phyloP scores from a whole-genome alignment of 495 filamentous ascomycete species.

The Talaromyces proteolyticus region DNA sequence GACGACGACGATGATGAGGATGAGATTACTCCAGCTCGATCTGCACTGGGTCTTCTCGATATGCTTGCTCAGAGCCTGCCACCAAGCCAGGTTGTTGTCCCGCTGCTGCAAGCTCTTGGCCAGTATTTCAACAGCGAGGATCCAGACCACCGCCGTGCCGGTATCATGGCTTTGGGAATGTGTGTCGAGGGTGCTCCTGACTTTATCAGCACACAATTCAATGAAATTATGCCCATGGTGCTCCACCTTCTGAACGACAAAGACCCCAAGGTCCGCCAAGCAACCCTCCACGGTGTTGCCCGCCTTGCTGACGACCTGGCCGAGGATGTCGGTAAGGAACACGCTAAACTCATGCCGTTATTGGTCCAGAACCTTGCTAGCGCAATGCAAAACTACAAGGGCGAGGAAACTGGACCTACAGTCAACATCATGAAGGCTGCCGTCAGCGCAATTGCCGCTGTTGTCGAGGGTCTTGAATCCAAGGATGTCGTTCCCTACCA shows the following conservation, averaged over 20 bases:
- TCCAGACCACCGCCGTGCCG: constrained; percentile 77
- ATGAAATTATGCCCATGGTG: constrained; percentile 78
- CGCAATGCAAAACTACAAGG: constrained; percentile 61
- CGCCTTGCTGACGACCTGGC: constrained; percentile 88
- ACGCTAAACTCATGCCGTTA: constrained; percentile 73
- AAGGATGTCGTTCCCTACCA: constrained; percentile 79
- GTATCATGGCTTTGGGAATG: constrained; percentile 86
- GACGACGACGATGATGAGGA: constrained; percentile 70
- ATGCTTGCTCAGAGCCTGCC: constrained; percentile 81
- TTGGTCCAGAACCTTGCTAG: constrained; percentile 84
- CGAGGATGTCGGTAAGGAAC: constrained; percentile 78
- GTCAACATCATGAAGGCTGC: constrained; percentile 81
- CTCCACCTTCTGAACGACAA: constrained; percentile 78
- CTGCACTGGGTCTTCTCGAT: constrained; percentile 84
- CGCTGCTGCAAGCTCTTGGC: constrained; percentile 77
- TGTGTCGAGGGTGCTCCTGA: constrained; percentile 96
- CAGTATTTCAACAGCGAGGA: constrained; percentile 68
- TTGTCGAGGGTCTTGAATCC: constrained; percentile 83
- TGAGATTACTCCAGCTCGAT: constrained; percentile 80
- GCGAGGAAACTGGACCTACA: constrained; percentile 51
- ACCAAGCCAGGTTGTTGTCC: constrained; percentile 91
- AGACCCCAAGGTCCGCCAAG: constrained; percentile 75
- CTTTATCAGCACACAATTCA: constrained; percentile 86
- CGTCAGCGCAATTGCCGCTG: constrained; percentile 85
- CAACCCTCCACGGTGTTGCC: constrained; percentile 78